A percentile compares a stretch with the other conserved stretches of the same genome.
Conservation (phyloP, 1,139 yeast species). For the Protomyces inundatus region DNA sequence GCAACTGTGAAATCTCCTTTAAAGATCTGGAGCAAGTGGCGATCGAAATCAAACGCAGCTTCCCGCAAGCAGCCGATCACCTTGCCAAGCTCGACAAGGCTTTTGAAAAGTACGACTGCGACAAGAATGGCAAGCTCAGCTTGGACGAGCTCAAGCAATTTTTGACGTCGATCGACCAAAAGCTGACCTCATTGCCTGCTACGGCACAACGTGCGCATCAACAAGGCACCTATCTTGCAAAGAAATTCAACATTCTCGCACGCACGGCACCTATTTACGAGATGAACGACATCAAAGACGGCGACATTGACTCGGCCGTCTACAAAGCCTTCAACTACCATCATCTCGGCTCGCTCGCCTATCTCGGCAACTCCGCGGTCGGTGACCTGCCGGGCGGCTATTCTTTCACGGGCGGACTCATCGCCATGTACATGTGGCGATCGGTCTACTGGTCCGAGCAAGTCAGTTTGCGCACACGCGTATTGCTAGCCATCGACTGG, state of each 20-base stretch:
- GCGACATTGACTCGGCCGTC: slow-evolving; percentile 52
- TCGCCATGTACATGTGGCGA: slow-evolving; percentile 65
- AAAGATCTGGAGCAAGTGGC: slow-evolving; percentile 48
- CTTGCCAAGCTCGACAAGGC: slow-evolving; percentile 48
- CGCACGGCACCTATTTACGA: slow-evolving; percentile 38
- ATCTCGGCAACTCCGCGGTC: slow-evolving; percentile 60
- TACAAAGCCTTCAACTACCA: slow-evolving; percentile 53
- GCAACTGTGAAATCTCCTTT: slow-evolving; percentile 45
- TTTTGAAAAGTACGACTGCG: slow-evolving; percentile 49
- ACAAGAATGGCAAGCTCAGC: slow-evolving; percentile 46
- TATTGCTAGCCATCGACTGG: slow-evolving; percentile 58
- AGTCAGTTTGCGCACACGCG: slow-evolving; percentile 56
- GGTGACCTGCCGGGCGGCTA: slow-evolving; percentile 56
- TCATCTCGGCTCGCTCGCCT: slow-evolving; percentile 59
- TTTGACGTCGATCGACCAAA: slow-evolving; percentile 52
- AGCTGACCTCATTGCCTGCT: slow-evolving; percentile 60
- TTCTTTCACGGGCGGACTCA: slow-evolving; percentile 53
- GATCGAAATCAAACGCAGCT: slow-evolving; percentile 45
- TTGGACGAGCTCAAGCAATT: slow-evolving; percentile 48
- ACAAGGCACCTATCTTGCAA: slow-evolving; percentile 58
- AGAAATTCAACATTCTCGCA: slow-evolving; percentile 50
- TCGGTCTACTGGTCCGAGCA: slow-evolving; percentile 60
- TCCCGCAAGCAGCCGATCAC: slow-evolving; percentile 58
- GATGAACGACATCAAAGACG: slow-evolving; percentile 45
- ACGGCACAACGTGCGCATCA: slow-evolving; percentile 66